phyloP scores from a whole-genome alignment of 2,329 filamentous ascomycete genomes.

The Bipolaris cookei region DNA sequence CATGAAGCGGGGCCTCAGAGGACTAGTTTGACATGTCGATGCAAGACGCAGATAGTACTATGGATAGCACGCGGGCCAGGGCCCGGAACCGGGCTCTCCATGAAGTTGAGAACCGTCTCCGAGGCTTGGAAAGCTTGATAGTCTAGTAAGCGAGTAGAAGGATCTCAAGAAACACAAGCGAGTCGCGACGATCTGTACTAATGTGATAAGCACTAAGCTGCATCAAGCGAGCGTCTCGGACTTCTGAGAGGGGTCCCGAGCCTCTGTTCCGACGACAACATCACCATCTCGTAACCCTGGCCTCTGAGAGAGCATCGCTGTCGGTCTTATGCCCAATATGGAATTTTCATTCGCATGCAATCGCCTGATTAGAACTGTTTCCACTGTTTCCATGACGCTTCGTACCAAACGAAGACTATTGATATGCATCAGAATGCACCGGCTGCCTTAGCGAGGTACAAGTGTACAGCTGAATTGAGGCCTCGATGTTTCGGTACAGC shows the following conservation, averaged over 20 bases:
- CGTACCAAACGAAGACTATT: constrained; percentile 13
- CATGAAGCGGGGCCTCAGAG: not conserved
- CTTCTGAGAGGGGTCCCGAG: constrained; percentile 36
- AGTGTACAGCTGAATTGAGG: not conserved
- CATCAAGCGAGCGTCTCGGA: constrained; percentile 29
- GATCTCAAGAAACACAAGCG: constrained; percentile 25
- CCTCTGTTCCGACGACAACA: constrained; percentile 25
- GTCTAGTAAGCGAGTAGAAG: not conserved
- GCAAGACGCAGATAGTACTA: not conserved
- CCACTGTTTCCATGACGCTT: constrained; percentile 15
- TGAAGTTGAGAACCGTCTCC: constrained; percentile 18
- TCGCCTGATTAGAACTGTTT: not conserved
- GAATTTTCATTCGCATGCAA: constrained; percentile 3
- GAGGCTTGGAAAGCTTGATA: constrained; percentile 9
- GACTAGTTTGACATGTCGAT: constrained; percentile 9
- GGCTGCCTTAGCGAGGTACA: constrained; percentile 8
- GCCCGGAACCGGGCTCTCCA: constrained; percentile 12
- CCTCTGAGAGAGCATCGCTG: constrained; percentile 15
- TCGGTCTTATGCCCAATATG: constrained; percentile 2
- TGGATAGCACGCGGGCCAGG: not conserved
- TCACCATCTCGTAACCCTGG: constrained; percentile 15
- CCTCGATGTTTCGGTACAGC: not conserved
- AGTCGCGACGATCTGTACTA: constrained; percentile 19
- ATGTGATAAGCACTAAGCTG: constrained; percentile 21
- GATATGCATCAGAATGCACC: constrained; percentile 16